These are phyloP conservation scores for Dunaliella primolecta DNA, from an alignment of 139 green algal species.

Conservation along the genomic window DNA sequence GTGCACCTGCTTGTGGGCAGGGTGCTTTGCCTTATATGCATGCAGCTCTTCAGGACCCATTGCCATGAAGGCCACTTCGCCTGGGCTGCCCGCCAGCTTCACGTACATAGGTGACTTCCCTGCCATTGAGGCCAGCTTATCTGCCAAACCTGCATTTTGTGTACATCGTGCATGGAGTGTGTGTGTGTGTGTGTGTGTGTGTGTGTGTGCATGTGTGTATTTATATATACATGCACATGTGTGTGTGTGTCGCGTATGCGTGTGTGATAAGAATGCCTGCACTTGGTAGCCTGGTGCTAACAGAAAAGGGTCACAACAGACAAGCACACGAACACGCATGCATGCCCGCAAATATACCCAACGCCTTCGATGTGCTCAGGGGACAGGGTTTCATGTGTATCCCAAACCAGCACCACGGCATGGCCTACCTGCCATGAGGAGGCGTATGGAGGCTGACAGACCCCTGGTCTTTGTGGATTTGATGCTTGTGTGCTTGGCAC, in stretches of 20 bases:
- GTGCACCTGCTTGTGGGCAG: conserved; percentile 32
- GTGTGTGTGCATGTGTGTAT: not conserved
- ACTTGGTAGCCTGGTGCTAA: not conserved
- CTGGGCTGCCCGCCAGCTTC: conserved; percentile 29
- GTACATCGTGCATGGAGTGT: too few species aligned
- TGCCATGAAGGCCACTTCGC: conserved; percentile 41
- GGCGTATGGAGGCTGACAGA: not conserved
- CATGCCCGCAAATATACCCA: not conserved
- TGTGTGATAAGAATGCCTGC: not conserved
- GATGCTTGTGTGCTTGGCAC: not conserved
- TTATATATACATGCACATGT: not conserved
- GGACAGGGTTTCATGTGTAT: too few species aligned
- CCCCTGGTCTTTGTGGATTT: not conserved
- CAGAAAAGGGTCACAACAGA: not conserved
- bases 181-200: not conserved
- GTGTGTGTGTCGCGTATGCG: not conserved
- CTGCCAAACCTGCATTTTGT: conserved; percentile 11
- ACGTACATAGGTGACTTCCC: conserved; percentile 35
- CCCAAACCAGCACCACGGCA: not conserved
- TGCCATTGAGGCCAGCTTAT: conserved; percentile 10
- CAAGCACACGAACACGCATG: not conserved
- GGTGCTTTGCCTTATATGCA: conserved; percentile 49
- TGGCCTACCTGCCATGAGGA: not conserved
- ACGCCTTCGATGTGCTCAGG: too few species aligned
- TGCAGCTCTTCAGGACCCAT: conserved; percentile 23